phyloP scores from a whole-genome alignment of 345 rosid genomes.

The Eucalyptus coolabah region DNA sequence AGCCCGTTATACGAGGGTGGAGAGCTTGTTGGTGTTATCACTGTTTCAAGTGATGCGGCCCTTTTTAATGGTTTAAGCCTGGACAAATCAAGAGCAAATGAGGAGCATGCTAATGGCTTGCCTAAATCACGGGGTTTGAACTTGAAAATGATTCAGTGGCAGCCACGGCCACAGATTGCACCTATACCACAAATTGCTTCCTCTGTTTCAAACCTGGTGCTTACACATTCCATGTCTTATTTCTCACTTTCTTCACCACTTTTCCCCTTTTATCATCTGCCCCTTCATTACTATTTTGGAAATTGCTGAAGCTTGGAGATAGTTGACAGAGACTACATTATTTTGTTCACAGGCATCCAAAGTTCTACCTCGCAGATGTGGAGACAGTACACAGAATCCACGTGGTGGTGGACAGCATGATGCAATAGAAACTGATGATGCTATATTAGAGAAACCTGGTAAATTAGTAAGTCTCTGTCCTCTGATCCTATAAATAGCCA shows the following conservation, averaged over 20 bases:
- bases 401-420: constrained; percentile 14
- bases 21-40: constrained; percentile 53
- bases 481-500: neutral
- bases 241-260: neutral
- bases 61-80: constrained; percentile 25
- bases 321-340: neutral
- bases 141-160: constrained; percentile 46
- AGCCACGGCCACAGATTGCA: constrained; percentile 34
- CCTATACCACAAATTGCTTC: constrained; percentile 44
- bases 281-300: neutral
- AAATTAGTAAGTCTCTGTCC: constrained; percentile 29
- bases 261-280: neutral
- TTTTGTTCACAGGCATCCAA: constrained; percentile 40
- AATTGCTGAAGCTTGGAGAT: neutral
- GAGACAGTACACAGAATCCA: constrained; percentile 14
- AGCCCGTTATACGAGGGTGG: constrained; percentile 55
- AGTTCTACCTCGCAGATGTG: constrained; percentile 22
- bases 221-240: constrained; percentile 7
- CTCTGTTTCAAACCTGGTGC: constrained; percentile 77
- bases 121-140: constrained; percentile 19
- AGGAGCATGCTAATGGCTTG: constrained; percentile 3
- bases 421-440: constrained; percentile 13
- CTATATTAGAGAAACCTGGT: constrained; percentile 27
- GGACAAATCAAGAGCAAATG: constrained; percentile 8
- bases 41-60: constrained; percentile 70